phyloP scores from a whole-genome alignment of 495 filamentous ascomycete genomes.

The Aspergillus bridgeri region DNA sequence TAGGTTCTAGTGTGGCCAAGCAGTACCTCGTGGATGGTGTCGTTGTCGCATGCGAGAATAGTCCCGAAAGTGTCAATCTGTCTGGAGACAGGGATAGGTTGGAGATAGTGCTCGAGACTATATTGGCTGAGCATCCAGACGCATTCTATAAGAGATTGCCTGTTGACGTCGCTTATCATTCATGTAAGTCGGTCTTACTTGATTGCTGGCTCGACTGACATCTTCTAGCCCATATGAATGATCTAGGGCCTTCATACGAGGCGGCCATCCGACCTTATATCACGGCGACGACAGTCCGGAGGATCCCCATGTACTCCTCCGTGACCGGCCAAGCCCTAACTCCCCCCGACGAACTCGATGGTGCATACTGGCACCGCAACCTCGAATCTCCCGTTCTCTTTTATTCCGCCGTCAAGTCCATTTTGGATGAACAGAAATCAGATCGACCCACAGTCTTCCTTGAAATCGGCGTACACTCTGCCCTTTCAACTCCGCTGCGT shows the following conservation, averaged over 20 bases:
- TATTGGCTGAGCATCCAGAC: constrained; percentile 24
- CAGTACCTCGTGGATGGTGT: constrained; percentile 5
- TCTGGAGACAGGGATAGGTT: constrained; percentile 32
- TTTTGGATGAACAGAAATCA: constrained; percentile 14
- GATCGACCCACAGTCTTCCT: constrained; percentile 32
- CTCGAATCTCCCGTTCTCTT: constrained; percentile 41
- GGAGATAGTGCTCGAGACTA: constrained; percentile 25
- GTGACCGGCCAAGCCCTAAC: constrained; percentile 24
- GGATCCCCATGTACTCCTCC: constrained; percentile 26
- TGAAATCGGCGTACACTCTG: constrained; percentile 46
- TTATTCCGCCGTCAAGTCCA: constrained; percentile 20
- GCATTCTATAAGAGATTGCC: constrained; percentile 24
- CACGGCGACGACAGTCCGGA: neutral
- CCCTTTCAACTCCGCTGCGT: constrained; percentile 34
- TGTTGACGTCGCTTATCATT: constrained; percentile 48
- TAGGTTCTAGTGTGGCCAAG: constrained; percentile 20
- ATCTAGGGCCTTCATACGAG: constrained; percentile 10
- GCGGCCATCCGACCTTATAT: constrained; percentile 17
- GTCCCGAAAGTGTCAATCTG: constrained; percentile 20
- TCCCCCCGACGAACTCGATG: constrained; percentile 14
- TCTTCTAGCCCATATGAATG: constrained; percentile 17
- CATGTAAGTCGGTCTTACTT: constrained; percentile 27
- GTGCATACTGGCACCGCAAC: constrained; percentile 45
- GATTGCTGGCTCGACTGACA: neutral
- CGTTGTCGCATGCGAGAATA: constrained; percentile 18